Evolutionary conservation across 2,329 filamentous ascomycete species (phyloP).

Genomic region (Ilyonectria sp.): DNA sequence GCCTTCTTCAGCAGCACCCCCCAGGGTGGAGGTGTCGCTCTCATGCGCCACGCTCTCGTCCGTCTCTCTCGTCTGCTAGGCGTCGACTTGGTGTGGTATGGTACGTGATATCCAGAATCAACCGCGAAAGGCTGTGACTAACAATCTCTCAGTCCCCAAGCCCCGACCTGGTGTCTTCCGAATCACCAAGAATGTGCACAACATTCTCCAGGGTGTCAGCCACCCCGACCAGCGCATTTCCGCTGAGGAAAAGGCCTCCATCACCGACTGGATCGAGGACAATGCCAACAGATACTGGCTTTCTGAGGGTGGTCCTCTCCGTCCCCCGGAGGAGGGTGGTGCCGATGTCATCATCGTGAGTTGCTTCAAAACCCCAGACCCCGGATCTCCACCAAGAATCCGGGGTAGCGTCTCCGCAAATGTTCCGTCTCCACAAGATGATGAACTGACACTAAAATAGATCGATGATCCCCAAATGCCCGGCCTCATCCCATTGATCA

Average conservation of each 20-base stretch:
- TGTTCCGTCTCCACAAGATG: not conserved
- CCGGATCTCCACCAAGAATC: conserved; percentile 3
- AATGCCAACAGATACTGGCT: conserved; percentile 86
- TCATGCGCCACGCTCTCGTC: conserved; percentile 86
- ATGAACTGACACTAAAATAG: conserved; percentile 48
- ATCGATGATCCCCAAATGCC: conserved; percentile 92
- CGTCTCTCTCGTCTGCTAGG: conserved; percentile 78
- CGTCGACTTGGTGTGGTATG: conserved; percentile 82
- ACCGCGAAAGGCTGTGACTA: not conserved
- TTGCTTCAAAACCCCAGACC: conserved; percentile 21
- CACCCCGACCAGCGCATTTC: conserved; percentile 75
- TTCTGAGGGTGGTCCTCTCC: conserved; percentile 76
- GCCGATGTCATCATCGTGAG: conserved; percentile 80
- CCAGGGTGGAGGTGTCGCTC: conserved; percentile 85
- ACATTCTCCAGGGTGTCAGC: conserved; percentile 87
- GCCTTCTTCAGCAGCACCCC: conserved; percentile 87
- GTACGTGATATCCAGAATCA: conserved; percentile 51
- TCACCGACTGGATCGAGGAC: conserved; percentile 80
- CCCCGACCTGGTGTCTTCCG: conserved; percentile 85
- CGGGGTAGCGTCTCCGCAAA: conserved; percentile 14
- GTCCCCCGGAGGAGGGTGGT: conserved; percentile 76
- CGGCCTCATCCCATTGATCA: conserved; percentile 81
- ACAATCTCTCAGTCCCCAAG: conserved; percentile 73
- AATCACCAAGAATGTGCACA: conserved; percentile 90
- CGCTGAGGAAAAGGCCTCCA: conserved; percentile 71